Evolutionary conservation across 202 grass and related monocot species (phyloP).

Genomic region (Setaria italica): DNA sequence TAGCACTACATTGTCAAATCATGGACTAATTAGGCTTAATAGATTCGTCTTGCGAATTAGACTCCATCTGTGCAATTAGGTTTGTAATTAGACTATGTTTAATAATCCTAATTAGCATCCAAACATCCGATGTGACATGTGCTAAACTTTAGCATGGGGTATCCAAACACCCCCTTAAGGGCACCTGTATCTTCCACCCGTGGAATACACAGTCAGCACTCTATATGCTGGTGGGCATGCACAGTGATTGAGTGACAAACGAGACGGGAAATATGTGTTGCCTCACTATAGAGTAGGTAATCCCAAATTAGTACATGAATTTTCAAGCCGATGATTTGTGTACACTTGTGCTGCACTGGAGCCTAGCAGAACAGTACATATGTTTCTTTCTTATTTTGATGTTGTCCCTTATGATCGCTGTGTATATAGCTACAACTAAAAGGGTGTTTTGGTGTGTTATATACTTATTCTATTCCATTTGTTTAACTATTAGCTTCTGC

Average conservation of each 20-base stretch:
- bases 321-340: neutral
- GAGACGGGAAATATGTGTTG: neutral
- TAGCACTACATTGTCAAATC: too few species aligned
- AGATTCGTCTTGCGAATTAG: too few species aligned
- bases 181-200: constrained; percentile 2
- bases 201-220: constrained; percentile 13
- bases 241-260: neutral
- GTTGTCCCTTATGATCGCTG: neutral
- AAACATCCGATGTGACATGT: too few species aligned
- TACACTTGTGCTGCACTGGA: neutral
- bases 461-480: neutral
- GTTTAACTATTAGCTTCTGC: neutral
- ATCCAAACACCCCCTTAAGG: neutral
- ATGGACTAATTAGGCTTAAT: too few species aligned
- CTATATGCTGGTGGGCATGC: constrained; percentile 11
- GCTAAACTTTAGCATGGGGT: too few species aligned
- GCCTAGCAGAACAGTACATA: neutral
- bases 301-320: neutral
- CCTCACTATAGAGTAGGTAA: constrained; percentile 3
- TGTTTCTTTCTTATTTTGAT: neutral
- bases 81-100: too few species aligned
- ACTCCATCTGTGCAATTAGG: too few species aligned
- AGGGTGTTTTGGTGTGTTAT: neutral
- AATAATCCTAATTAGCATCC: too few species aligned
- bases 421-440: neutral